These are phyloP conservation scores for Taphrina wiesneri DNA, from an alignment of 1,139 yeast species.

Conservation along the genomic window DNA sequence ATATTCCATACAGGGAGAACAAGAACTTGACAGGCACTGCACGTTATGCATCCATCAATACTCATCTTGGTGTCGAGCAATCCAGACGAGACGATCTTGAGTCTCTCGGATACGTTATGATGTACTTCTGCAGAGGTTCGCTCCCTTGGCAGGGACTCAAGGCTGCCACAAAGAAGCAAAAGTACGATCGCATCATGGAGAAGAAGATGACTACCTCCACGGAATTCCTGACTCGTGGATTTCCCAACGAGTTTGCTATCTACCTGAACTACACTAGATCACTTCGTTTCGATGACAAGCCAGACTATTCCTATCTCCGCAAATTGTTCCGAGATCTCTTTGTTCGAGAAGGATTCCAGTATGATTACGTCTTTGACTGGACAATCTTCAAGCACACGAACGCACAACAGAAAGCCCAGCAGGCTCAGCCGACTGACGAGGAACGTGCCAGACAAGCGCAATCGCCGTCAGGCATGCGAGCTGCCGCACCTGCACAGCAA, in stretches of 20 bases:
- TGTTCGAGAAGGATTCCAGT: constrained; percentile 82
- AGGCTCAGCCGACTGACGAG: constrained; percentile 3
- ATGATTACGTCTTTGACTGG: constrained; percentile 97
- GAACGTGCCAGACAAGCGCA: constrained; percentile 9
- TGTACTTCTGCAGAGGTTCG: constrained; percentile 88
- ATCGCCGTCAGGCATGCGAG: neutral
- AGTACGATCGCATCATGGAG: constrained; percentile 94
- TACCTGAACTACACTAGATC: constrained; percentile 87
- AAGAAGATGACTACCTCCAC: constrained; percentile 92
- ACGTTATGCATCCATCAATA: constrained; percentile 90
- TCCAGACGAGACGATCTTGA: constrained; percentile 95
- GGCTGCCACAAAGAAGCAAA: constrained; percentile 97
- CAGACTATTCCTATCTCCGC: constrained; percentile 88
- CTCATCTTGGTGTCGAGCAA: constrained; percentile 96
- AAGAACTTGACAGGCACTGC: constrained; percentile 97
- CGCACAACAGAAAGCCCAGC: constrained; percentile 22
- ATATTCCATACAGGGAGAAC: constrained; percentile 94
- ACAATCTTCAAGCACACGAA: constrained; percentile 71
- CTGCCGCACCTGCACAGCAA: constrained; percentile 8
- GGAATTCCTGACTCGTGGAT: constrained; percentile 84
- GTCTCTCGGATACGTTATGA: constrained; percentile 91
- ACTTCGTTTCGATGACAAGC: constrained; percentile 91
- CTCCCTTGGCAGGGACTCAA: constrained; percentile 98
- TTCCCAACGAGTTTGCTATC: constrained; percentile 86
- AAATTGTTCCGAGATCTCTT: constrained; percentile 87